phyloP scores from a whole-genome alignment of 192 early-diverging fungal genomes.

The Geranomyces michiganensis region DNA sequence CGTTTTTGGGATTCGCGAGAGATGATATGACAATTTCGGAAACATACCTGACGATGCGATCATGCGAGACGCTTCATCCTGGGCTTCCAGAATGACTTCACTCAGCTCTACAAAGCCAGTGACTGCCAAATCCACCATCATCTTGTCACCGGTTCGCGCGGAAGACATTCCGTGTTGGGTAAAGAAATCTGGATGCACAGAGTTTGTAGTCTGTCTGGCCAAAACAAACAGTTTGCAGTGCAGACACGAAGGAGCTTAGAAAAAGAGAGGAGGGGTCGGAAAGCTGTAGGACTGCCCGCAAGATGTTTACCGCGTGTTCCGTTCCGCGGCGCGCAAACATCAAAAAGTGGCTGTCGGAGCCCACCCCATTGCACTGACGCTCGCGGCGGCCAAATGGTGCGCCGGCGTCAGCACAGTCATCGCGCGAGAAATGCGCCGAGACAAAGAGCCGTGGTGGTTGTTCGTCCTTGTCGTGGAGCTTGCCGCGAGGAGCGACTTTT shows the following conservation, averaged over 20 bases:
- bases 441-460: neutral
- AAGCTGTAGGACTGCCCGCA: neutral
- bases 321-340: no score
- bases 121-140: neutral
- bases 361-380: no score
- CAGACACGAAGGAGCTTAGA: no score
- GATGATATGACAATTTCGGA: constrained; percentile 35
- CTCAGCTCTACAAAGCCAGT: constrained; percentile 53
- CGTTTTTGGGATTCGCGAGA: neutral
- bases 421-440: neutral
- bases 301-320: neutral
- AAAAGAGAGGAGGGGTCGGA: neutral
- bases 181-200: constrained; percentile 2
- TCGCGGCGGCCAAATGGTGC: neutral
- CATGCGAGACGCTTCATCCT: constrained; percentile 55
- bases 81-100: constrained; percentile 66
- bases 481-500: neutral
- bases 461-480: neutral
- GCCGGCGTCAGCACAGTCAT: neutral
- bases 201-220: neutral
- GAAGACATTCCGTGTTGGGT: neutral
- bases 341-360: no score
- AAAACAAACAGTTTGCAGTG: neutral
- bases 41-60: constrained; percentile 48
- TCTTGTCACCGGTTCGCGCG: neutral